Conservation (phyloP, 1,284 basidiomycete species). For the Sanghuangporus weigelae region DNA sequence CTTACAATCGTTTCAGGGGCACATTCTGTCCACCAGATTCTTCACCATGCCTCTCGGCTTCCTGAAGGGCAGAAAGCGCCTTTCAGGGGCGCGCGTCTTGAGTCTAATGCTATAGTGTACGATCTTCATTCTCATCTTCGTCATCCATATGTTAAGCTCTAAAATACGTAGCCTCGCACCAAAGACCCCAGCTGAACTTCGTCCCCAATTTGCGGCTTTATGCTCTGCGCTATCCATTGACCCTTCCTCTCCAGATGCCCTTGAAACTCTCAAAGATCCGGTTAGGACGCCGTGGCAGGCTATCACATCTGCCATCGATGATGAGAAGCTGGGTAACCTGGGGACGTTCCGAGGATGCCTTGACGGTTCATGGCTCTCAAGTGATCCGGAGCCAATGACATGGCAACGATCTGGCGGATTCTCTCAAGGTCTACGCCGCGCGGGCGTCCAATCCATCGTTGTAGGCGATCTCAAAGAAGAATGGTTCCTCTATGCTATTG, state of each 20-base stretch:
- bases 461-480: constrained; percentile 70
- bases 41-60: constrained; percentile 65
- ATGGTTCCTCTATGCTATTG: constrained; percentile 71
- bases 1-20: constrained; percentile 39
- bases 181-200: constrained; percentile 51
- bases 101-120: constrained; percentile 70
- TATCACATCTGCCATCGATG: constrained; percentile 55
- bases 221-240: constrained; percentile 52
- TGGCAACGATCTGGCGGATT: constrained; percentile 64
- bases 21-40: constrained; percentile 69
- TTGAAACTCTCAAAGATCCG: constrained; percentile 47
- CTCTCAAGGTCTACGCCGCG: constrained; percentile 45
- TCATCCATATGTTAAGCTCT: background rate
- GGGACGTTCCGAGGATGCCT: constrained; percentile 68
- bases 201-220: constrained; percentile 57
- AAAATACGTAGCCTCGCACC: constrained; percentile 35
- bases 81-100: constrained; percentile 58
- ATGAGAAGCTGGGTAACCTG: constrained; percentile 44
- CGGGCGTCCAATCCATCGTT: constrained; percentile 56
- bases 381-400: constrained; percentile 49
- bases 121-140: constrained; percentile 18
- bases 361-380: constrained; percentile 50
- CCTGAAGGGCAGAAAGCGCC: constrained; percentile 53
- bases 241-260: constrained; percentile 40
- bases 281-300: constrained; percentile 38